These are phyloP conservation scores for Jaenimonas drosophilae DNA, from an alignment of 208 protist species.

Conservation along the genomic window DNA sequence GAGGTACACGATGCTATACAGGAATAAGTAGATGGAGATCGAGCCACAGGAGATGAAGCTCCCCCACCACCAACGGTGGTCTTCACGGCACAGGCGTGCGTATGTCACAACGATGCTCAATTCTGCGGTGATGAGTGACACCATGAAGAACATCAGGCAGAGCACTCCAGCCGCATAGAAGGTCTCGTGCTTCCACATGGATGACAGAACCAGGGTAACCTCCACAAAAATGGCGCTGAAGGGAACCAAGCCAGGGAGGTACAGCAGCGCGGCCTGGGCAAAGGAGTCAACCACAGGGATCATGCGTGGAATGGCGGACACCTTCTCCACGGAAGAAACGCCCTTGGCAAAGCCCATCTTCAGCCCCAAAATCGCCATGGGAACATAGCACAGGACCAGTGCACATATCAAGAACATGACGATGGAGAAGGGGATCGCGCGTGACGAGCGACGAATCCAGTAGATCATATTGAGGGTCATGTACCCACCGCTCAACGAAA, in stretches of 20 bases:
- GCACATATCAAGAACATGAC: conserved; percentile 31
- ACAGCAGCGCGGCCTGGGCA: conserved; percentile 5
- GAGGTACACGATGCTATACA: conserved; percentile 92
- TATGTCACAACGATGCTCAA: conserved; percentile 96
- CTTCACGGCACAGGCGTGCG: conserved; percentile 90
- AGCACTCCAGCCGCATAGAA: conserved; percentile 97
- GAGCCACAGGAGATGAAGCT: conserved; percentile 78
- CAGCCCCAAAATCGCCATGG: conserved; percentile 88
- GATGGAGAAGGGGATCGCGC: conserved; percentile 52
- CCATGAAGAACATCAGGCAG: conserved; percentile 88
- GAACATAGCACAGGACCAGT: conserved; percentile 90
- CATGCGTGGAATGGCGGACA: conserved; percentile 94
- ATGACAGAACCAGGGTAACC: conserved; percentile 93
- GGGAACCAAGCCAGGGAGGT: conserved; percentile 78
- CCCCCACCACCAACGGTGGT: conserved; percentile 98
- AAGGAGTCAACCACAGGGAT: conserved; percentile 84
- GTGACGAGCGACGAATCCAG: conserved; percentile 38
- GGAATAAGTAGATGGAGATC: conserved; percentile 86
- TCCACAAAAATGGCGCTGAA: conserved; percentile 97
- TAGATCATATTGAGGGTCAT: conserved; percentile 58
- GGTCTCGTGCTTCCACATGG: conserved; percentile 86
- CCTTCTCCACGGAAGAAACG: conserved; percentile 54
- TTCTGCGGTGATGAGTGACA: conserved; percentile 92
- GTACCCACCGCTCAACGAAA: conserved; percentile 22
- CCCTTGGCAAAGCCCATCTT: conserved; percentile 80